Conservation (phyloP, 352 stramenopile genomes). For the Halophytophthora polymorphica region DNA sequence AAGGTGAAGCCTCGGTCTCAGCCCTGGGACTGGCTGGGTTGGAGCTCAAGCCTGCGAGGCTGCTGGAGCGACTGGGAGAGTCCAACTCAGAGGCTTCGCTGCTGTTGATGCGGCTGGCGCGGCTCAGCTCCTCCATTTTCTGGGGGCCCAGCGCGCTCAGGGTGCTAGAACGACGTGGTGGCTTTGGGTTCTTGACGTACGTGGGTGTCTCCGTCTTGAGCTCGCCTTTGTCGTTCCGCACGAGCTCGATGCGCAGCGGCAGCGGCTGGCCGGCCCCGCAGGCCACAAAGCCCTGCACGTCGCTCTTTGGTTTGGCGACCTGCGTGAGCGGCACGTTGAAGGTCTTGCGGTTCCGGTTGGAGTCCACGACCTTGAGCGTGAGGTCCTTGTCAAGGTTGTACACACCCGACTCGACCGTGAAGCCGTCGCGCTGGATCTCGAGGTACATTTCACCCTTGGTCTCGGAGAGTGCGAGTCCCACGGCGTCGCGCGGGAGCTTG, state of each 20-base stretch:
- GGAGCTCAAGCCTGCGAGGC: conserved; percentile 20
- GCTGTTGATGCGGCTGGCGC: conserved; percentile 38
- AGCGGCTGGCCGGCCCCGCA: conserved; percentile 35
- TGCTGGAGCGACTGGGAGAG: conserved; percentile 40
- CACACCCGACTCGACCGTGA: conserved; percentile 42
- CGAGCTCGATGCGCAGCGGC: conserved; percentile 30
- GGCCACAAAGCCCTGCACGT: conserved; percentile 42
- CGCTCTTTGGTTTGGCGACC: conserved; percentile 46
- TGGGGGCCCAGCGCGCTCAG: conserved; percentile 28
- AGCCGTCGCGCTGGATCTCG: conserved; percentile 51
- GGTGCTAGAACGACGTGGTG: conserved; percentile 44
- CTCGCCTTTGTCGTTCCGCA: conserved; percentile 21
- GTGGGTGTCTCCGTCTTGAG: conserved; percentile 28
- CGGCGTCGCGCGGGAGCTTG: conserved; percentile 60
- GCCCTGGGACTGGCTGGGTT: conserved; percentile 29
- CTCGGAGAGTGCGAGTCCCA: conserved; percentile 46
- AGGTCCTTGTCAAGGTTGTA: conserved; percentile 41
- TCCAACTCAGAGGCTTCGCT: conserved; percentile 49
- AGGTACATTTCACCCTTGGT: conserved; percentile 79
- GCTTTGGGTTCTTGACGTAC: conserved; percentile 48
- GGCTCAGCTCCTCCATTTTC: conserved; percentile 49
- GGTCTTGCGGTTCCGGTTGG: conserved; percentile 68
- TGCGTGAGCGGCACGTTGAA: conserved; percentile 61
- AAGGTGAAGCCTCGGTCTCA: too few relatives aligned
- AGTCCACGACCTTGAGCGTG: conserved; percentile 57